Conservation (phyloP, 139 green algal species). For the Tetraselmis chui region DNA sequence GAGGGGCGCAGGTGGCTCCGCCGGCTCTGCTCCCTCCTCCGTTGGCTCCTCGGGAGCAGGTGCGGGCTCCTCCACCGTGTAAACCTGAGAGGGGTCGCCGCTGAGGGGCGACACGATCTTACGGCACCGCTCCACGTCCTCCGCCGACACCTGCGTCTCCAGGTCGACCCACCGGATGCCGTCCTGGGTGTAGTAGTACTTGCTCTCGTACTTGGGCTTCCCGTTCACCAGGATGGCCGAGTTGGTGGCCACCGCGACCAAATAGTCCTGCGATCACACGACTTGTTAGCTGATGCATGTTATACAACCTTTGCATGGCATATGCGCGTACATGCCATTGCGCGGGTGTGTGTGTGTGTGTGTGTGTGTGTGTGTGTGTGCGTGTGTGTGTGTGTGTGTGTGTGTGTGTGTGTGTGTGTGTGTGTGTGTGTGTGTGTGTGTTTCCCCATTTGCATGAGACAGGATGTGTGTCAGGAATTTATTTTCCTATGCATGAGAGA, state of each 20-base stretch:
- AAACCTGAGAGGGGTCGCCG: slow-evolving; percentile 37
- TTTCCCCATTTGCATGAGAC: too few relatives aligned
- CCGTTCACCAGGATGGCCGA: slow-evolving; percentile 22
- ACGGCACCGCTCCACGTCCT: slow-evolving; percentile 24
- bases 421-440: too few relatives aligned
- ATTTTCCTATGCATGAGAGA: too few relatives aligned
- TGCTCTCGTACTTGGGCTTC: slow-evolving; percentile 32
- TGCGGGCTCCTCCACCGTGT: slow-evolving; percentile 26
- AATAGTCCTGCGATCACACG: slow-evolving; percentile 65
- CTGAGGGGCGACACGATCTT: slow-evolving; percentile 28
- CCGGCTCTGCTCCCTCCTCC: slow-evolving; percentile 11
- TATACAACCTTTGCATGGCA: too few relatives aligned
- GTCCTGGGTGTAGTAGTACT: slow-evolving; percentile 67
- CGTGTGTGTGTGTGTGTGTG: too few relatives aligned
- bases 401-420: too few relatives aligned
- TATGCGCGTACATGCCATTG: too few relatives aligned
- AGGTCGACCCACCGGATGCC: slow-evolving; percentile 52
- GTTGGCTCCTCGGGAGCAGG: neutral
- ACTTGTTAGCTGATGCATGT: too few relatives aligned
- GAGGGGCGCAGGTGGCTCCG: slow-evolving; percentile 10
- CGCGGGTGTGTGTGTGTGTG: too few relatives aligned
- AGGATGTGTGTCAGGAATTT: too few relatives aligned
- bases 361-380: too few relatives aligned
- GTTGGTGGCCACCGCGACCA: slow-evolving; percentile 55
- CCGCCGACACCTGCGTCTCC: slow-evolving; percentile 42